Evolutionary conservation across 2,329 filamentous ascomycete species (phyloP), one percentile per base, ranked within the genome.

Genomic region (Neospermospora avenae): DNA sequence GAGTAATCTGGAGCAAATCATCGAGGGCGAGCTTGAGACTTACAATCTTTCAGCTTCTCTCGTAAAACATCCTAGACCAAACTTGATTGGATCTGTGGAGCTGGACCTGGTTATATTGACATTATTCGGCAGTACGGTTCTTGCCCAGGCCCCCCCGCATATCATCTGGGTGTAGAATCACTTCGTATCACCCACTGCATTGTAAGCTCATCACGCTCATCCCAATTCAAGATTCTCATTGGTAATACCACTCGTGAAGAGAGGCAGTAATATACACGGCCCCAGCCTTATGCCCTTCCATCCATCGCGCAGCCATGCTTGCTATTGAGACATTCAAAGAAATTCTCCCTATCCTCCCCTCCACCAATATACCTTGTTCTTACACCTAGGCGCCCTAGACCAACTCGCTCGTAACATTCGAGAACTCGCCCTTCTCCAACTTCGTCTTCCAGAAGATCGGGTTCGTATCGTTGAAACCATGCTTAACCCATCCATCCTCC

Each of bases 371-470:
- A 44, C 14, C 31, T 24, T 51, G 53, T 39, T 65, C 63, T 67
- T 70, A 71, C 46, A 70, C n/a, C n/a, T n/a, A n/a, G n/a, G n/a
- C n/a, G n/a, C n/a, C n/a, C n/a, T n/a, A n/a, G n/a, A n/a, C 66
- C 60, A 73, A 56, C 58, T 72, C 68, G 61, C 70, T 72, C 37
- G 71, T 73, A 49, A 73, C 70, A 58, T 73, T 73, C 44, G 71
- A 93, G 77, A 99, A 99, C 81, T 99, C 95, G 76, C 93, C 93
- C 85, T 96, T 96, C 76, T 96, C 89, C 73, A 99, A 79, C 86
- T 99, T 99, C 53, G 93, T 97, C 83, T 96, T 89, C 95, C 95
- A 99, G 88, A 99, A 99, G 74, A 98, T 96, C 46, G 93, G 93
- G 81, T 98, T 97, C 70, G 93, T 98, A 77, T 99, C 95, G 73